Conservation (phyloP, 345 rosid species). For the Euphorbia pulcherrima region DNA sequence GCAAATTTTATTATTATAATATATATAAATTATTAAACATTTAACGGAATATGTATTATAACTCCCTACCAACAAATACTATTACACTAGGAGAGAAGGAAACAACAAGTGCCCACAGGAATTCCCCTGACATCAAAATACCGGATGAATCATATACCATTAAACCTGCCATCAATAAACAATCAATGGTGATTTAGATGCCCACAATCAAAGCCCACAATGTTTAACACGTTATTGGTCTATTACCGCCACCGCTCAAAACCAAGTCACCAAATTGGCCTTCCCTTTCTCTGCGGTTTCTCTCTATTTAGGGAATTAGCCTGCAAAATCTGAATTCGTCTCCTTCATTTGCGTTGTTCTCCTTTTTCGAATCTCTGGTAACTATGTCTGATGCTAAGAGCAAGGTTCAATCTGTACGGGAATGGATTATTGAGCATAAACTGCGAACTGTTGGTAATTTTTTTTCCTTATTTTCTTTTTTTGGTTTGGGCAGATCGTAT, state of each 20-base stretch:
- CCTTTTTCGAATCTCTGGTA: too few relatives aligned
- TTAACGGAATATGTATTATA: too few relatives aligned
- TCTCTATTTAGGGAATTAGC: too few relatives aligned
- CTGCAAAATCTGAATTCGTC: too few relatives aligned
- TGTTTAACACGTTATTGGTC: background rate
- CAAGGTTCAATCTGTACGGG: constrained; percentile 53
- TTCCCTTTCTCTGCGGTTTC: background rate
- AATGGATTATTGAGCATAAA: constrained; percentile 85
- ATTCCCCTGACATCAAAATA: background rate
- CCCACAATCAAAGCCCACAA: background rate
- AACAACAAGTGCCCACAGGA: constrained; percentile 5
- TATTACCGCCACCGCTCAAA: background rate
- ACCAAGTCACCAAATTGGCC: constrained; percentile 7
- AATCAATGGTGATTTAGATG: background rate
- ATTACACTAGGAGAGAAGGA: too few relatives aligned
- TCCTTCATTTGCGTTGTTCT: too few relatives aligned
- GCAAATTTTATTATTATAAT: too few relatives aligned
- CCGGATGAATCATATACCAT: background rate
- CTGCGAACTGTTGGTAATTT: constrained; percentile 79
- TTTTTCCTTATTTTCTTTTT: background rate
- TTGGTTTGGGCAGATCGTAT: background rate
- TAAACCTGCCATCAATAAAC: background rate
- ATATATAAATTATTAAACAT: too few relatives aligned
- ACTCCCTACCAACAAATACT: too few relatives aligned
- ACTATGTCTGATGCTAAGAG: constrained; percentile 65